phyloP scores from a whole-genome alignment of 257 asterid species.

The Solanum arcanum region DNA sequence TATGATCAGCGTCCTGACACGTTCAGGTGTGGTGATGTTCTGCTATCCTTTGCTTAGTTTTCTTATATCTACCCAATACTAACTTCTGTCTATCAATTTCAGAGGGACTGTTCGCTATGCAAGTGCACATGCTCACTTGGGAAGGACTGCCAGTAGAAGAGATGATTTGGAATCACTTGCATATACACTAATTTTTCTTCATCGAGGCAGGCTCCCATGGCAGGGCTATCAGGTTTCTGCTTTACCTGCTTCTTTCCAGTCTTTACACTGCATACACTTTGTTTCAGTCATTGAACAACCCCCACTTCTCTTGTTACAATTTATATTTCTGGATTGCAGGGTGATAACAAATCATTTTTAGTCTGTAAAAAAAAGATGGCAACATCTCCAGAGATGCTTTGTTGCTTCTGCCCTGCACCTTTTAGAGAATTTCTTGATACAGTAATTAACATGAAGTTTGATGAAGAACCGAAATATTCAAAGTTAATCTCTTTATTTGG shows the following conservation, averaged over 20 bases:
- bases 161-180: slow-evolving; percentile 46
- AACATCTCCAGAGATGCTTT: slow-evolving; percentile 35
- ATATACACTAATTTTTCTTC: slow-evolving; percentile 36
- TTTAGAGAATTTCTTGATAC: slow-evolving; percentile 28
- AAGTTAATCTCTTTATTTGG: slow-evolving; percentile 32
- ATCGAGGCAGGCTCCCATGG: slow-evolving; percentile 40
- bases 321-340: slow-evolving; percentile 9
- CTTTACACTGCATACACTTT: background rate
- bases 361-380: slow-evolving; percentile 39
- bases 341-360: slow-evolving; percentile 39
- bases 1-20: slow-evolving; percentile 45
- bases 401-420: slow-evolving; percentile 34
- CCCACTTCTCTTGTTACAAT: background rate
- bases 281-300: background rate
- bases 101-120: slow-evolving; percentile 50
- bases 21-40: slow-evolving; percentile 17
- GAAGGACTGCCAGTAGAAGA: slow-evolving; percentile 46
- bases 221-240: slow-evolving; percentile 38
- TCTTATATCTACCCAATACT: background rate
- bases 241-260: background rate
- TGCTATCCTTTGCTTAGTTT: background rate
- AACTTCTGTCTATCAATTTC: background rate
- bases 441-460: slow-evolving; percentile 33
- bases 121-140: slow-evolving; percentile 42
- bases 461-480: slow-evolving; percentile 42